A percentile compares a stretch with the other conserved stretches of the same genome.
phyloP scores from a whole-genome alignment of 345 rosid genomes.

The Syzygium jambos region DNA sequence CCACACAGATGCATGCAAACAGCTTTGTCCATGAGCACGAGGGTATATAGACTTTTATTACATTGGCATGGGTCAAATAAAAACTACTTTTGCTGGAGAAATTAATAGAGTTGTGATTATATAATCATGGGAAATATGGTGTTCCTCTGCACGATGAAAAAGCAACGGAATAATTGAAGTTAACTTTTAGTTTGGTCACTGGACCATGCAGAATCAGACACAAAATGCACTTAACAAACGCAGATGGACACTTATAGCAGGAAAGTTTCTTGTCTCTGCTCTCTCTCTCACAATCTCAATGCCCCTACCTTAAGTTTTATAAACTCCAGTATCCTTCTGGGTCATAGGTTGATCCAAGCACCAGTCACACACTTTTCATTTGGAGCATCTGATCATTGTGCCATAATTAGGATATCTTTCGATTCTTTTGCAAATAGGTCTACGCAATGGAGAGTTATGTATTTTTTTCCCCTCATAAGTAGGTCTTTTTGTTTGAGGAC shows the following conservation, averaged over 20 bases:
- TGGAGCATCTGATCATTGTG: neutral
- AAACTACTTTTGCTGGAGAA: neutral
- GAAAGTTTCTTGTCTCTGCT: neutral
- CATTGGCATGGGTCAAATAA: neutral
- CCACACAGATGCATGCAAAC: neutral
- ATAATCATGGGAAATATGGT: neutral
- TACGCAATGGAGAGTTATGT: neutral
- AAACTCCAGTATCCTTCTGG: neutral
- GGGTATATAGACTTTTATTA: neutral
- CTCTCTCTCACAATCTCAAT: neutral
- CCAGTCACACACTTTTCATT: neutral
- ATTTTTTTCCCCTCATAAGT: neutral
- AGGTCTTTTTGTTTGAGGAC: neutral
- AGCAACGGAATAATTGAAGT: neutral
- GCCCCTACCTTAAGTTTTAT: neutral
- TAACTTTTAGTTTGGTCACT: neutral
- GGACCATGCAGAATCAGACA: neutral
- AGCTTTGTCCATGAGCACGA: neutral
- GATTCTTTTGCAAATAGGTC: neutral
- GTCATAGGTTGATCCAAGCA: neutral
- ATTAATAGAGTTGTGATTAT: neutral
- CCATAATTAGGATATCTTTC: neutral
- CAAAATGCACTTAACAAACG: neutral
- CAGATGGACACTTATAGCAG: neutral
- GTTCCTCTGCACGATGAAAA: neutral